phyloP scores from a whole-genome alignment of 2,329 filamentous ascomycete species.

The Xylaria multiplex region DNA sequence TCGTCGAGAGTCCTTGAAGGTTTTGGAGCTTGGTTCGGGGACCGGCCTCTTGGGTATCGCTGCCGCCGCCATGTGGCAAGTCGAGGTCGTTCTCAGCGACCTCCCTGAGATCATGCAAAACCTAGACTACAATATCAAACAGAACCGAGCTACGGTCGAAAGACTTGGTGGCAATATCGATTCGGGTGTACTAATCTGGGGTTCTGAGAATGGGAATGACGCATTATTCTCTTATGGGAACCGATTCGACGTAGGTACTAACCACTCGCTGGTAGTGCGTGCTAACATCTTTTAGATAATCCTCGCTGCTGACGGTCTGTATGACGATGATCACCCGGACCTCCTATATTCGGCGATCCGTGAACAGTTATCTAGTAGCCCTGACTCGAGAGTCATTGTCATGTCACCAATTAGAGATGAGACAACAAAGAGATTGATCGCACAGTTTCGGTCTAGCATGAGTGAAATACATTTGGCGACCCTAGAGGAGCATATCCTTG shows the following conservation, averaged over 20 bases:
- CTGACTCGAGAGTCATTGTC: conserved; percentile 73
- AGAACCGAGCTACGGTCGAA: conserved; percentile 69
- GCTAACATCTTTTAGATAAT: conserved; percentile 65
- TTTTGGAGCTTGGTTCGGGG: conserved; percentile 87
- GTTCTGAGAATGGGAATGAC: conserved; percentile 57
- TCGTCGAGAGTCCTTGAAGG: conserved; percentile 46
- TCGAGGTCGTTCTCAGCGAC: conserved; percentile 80
- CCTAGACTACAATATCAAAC: conserved; percentile 74
- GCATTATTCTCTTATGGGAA: conserved; percentile 56
- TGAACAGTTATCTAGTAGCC: conserved; percentile 68
- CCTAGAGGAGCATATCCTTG: conserved; percentile 70
- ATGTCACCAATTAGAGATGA: conserved; percentile 83
- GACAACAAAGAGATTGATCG: conserved; percentile 70
- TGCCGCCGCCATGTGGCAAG: conserved; percentile 76
- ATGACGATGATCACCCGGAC: conserved; percentile 82
- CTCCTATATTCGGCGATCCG: conserved; percentile 77
- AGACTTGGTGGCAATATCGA: conserved; percentile 65
- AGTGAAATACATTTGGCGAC: conserved; percentile 57
- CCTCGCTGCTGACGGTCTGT: conserved; percentile 86
- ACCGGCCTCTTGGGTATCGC: conserved; percentile 92
- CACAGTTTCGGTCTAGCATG: conserved; percentile 72
- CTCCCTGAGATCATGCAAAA: conserved; percentile 86
- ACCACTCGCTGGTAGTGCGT: not conserved
- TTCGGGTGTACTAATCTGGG: conserved; percentile 80
- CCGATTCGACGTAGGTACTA: conserved; percentile 61